Evolutionary conservation across 2,329 filamentous ascomycete species (phyloP).

Genomic region (Penicillium sclerotiorum): DNA sequence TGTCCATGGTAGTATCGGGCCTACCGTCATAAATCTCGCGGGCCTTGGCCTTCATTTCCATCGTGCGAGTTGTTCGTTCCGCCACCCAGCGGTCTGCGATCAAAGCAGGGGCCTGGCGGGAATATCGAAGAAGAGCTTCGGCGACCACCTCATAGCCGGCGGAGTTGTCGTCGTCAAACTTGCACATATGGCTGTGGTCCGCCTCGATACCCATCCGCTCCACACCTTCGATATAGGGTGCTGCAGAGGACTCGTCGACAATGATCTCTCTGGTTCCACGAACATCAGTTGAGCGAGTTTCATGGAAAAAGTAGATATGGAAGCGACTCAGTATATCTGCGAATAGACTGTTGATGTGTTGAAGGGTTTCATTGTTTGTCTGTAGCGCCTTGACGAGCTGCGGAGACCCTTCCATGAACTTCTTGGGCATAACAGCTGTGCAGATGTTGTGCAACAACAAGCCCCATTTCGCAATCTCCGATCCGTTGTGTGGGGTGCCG

Average conservation of each 20-base stretch:
- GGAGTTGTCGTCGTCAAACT: slow-evolving; percentile 65
- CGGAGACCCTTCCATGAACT: slow-evolving; percentile 67
- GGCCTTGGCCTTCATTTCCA: slow-evolving; percentile 41
- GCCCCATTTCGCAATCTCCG: slow-evolving; percentile 69
- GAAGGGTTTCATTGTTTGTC: slow-evolving; percentile 71
- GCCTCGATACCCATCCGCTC: slow-evolving; percentile 75
- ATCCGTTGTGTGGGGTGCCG: slow-evolving; percentile 74
- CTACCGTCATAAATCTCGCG: slow-evolving; percentile 41
- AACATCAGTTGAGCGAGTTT: slow-evolving; percentile 71
- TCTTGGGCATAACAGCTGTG: slow-evolving; percentile 64
- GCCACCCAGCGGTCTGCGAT: slow-evolving; percentile 62
- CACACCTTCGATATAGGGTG: slow-evolving; percentile 69
- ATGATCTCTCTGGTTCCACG: slow-evolving; percentile 65
- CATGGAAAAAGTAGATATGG: slow-evolving; percentile 75
- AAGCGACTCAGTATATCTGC: slow-evolving; percentile 71
- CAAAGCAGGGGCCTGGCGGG: slow-evolving; percentile 56
- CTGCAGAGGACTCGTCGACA: slow-evolving; percentile 70
- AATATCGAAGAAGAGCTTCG: slow-evolving; percentile 51
- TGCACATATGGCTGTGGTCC: slow-evolving; percentile 72
- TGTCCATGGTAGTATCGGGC: slow-evolving; percentile 1
- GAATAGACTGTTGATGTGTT: slow-evolving; percentile 74
- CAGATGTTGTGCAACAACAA: slow-evolving; percentile 69
- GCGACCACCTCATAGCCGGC: slow-evolving; percentile 65
- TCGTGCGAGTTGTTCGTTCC: slow-evolving; percentile 51
- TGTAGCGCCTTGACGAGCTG: slow-evolving; percentile 71